Percentiles rank a stretch among this genome's conserved stretches.
Evolutionary conservation across 1,284 basidiomycete species (phyloP).

Genomic region (Microbotryum silenes-acaulis): DNA sequence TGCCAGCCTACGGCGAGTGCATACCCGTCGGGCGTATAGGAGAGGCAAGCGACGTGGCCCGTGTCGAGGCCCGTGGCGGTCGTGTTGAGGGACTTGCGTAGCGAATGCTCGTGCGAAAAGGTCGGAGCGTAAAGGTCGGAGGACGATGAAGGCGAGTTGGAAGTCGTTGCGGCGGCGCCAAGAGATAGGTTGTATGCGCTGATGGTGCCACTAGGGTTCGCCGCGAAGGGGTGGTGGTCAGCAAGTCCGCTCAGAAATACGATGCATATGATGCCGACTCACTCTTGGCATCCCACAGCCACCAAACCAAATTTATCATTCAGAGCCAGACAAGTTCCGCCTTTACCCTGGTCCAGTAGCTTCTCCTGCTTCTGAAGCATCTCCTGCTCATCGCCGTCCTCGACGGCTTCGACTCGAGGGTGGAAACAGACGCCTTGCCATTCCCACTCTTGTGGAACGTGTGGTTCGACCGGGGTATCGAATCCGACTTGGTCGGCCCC

Average conservation of each 20-base stretch:
- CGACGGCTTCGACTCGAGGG: not conserved
- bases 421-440: conserved; percentile 50
- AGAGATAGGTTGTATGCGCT: conserved; percentile 30
- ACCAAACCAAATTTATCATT: conserved; percentile 22
- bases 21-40: conserved; percentile 90
- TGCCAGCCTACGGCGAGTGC: conserved; percentile 94
- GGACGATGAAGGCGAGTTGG: not conserved
- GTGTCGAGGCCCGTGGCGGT: conserved; percentile 43
- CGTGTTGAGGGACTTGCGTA: conserved; percentile 38
- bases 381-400: not conserved
- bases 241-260: not conserved
- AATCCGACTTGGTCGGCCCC: conserved; percentile 2
- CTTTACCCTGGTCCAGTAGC: conserved; percentile 17
- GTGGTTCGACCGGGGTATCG: not conserved
- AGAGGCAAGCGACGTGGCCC: conserved; percentile 66
- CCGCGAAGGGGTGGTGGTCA: not conserved
- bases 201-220: conserved; percentile 31
- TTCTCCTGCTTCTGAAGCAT: conserved; percentile 13
- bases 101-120: conserved; percentile 37
- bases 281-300: conserved; percentile 29
- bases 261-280: not conserved
- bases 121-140: conserved; percentile 24
- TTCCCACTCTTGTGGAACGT: conserved; percentile 52
- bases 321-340: conserved; percentile 8
- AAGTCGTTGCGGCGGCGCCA: too few species aligned